phyloP scores from a whole-genome alignment of 2,329 filamentous ascomycete genomes.

The Pseudogymnoascus sp. region DNA sequence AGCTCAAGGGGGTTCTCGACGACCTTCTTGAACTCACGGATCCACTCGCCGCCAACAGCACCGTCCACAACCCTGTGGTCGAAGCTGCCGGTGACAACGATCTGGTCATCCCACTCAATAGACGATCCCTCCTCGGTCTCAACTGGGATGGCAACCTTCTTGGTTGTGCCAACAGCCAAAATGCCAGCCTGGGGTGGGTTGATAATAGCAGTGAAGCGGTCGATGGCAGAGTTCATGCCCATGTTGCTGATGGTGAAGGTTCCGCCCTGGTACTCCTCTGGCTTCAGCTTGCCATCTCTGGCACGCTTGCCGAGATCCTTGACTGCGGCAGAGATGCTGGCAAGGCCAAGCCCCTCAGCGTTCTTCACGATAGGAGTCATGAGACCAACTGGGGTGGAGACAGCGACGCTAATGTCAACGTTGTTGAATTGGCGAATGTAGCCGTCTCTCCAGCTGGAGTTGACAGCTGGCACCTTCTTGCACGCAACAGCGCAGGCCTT shows the following conservation, averaged over 20 bases:
- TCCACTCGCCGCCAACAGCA: conserved; percentile 92
- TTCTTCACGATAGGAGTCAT: conserved; percentile 96
- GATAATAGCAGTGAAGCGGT: conserved; percentile 97
- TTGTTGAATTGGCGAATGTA: conserved; percentile 88
- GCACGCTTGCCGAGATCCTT: conserved; percentile 97
- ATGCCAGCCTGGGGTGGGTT: conserved; percentile 97
- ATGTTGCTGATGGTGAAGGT: conserved; percentile 99
- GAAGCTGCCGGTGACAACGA: conserved; percentile 88
- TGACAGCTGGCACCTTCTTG: conserved; percentile 89
- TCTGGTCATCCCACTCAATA: conserved; percentile 94
- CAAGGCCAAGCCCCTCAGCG: conserved; percentile 77
- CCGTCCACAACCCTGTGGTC: conserved; percentile 99
- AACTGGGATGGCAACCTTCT: conserved; percentile 85
- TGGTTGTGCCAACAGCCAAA: conserved; percentile 85
- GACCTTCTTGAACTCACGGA: conserved; percentile 93
- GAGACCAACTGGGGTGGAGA: conserved; percentile 80
- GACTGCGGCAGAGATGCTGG: conserved; percentile 78
- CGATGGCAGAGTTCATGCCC: conserved; percentile 97
- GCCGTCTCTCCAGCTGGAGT: conserved; percentile 88
- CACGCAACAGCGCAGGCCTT: conserved; percentile 87
- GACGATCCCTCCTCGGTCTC: conserved; percentile 72
- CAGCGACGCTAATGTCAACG: conserved; percentile 91
- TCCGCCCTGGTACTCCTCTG: conserved; percentile 97
- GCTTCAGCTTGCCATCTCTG: conserved; percentile 96
- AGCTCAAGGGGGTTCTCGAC: conserved; percentile 96